Percentiles rank a stretch among this genome's conserved stretches.
Conservation (phyloP, 805 yeast species). For the Candida nemodendra region DNA sequence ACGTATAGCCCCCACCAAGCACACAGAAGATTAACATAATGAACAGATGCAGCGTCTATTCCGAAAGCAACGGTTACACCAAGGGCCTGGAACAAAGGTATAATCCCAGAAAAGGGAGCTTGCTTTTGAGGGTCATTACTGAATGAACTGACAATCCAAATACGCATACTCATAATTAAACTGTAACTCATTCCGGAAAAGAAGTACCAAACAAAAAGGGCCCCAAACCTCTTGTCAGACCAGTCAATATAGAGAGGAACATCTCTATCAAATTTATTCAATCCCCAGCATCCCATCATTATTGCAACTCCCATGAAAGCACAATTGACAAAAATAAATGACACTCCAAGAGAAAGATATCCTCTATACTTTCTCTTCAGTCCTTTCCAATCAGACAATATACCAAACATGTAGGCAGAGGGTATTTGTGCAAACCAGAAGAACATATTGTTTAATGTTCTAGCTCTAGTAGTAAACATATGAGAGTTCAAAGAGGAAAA, state of each 20-base stretch:
- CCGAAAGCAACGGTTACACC: constrained; percentile 19
- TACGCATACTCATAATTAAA: constrained; percentile 10
- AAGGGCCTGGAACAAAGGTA: constrained; percentile 13
- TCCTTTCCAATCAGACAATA: constrained; percentile 8
- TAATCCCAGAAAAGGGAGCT: constrained; percentile 13
- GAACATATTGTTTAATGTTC: constrained; percentile 16
- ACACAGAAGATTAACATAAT: constrained; percentile 6
- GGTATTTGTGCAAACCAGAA: constrained; percentile 18
- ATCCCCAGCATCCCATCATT: constrained; percentile 9
- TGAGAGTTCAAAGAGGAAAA: constrained; percentile 13
- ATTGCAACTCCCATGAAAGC: constrained; percentile 5
- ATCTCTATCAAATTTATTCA: constrained; percentile 1
- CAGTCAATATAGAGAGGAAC: constrained; percentile 7
- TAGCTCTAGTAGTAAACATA: constrained; percentile 14
- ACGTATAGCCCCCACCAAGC: constrained; percentile 10
- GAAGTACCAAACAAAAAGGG: constrained; percentile 8
- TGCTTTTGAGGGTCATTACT: constrained; percentile 18
- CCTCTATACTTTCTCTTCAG: constrained; percentile 14
- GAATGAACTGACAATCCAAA: constrained; percentile 9
- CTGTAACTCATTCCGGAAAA: constrained; percentile 11
- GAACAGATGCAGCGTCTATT: constrained; percentile 7
- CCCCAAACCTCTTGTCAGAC: constrained; percentile 9
- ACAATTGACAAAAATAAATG: constrained; percentile 2
- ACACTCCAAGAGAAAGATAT: constrained; percentile 7
- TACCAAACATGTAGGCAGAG: constrained; percentile 12